Evolutionary conservation across 345 rosid species (phyloP).

Genomic region (Gossypium turneri): DNA sequence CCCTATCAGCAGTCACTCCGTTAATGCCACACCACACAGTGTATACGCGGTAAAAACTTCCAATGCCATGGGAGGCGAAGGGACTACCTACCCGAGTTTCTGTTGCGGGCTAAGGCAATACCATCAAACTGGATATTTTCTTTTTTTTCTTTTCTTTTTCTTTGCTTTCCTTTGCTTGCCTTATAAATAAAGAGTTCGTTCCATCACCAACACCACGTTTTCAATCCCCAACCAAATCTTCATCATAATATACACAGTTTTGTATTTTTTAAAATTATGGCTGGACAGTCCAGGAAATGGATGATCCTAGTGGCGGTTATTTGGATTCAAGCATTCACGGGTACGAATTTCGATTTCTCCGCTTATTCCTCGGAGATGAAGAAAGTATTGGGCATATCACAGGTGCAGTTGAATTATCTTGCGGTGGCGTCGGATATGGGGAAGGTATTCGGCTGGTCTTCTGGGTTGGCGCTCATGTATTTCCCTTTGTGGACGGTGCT

Average conservation of each 20-base stretch:
- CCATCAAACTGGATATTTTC: not conserved
- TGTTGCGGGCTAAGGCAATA: not conserved
- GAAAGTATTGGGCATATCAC: constrained; percentile 71
- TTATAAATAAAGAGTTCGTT: not conserved
- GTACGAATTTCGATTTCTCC: constrained; percentile 95
- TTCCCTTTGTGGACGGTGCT: constrained; percentile 72
- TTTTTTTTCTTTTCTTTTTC: too few species aligned
- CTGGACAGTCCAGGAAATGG: constrained; percentile 86
- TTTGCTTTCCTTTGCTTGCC: too few species aligned
- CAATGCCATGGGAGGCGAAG: too few species aligned
- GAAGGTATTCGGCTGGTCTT: constrained; percentile 90
- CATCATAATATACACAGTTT: not conserved
- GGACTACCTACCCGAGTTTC: not conserved
- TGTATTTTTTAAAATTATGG: constrained; percentile 34
- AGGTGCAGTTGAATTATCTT: constrained; percentile 80
- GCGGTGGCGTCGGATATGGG: constrained; percentile 97
- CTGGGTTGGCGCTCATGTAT: constrained; percentile 76
- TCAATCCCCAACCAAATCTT: not conserved
- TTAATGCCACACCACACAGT: not conserved
- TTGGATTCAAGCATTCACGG: constrained; percentile 97
- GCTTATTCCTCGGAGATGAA: constrained; percentile 79
- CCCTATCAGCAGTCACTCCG: not conserved
- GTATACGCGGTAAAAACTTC: not conserved
- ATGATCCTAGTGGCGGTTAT: constrained; percentile 89
- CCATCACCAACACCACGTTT: not conserved